Conservation (phyloP, 805 yeast species). For the Candida sphagnicola region DNA sequence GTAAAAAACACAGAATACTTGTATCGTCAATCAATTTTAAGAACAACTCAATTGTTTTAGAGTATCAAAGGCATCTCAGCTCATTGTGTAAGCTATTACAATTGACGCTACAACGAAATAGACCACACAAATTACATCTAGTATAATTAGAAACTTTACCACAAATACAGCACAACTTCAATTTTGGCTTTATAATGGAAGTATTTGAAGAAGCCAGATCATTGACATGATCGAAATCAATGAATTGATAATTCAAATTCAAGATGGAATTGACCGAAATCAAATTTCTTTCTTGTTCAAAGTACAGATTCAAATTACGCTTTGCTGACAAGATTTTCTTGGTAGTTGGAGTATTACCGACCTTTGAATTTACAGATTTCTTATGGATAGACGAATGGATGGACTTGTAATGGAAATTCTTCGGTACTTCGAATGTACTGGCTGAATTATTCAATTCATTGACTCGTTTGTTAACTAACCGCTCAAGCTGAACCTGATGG, state of each 20-base stretch:
- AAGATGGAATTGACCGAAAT: constrained; percentile 40
- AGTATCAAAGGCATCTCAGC: constrained; percentile 28
- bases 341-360: constrained; percentile 43
- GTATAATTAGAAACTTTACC: constrained; percentile 34
- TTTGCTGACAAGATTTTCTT: constrained; percentile 39
- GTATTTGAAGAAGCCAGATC: not conserved
- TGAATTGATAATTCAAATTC: constrained; percentile 36
- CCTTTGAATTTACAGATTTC: constrained; percentile 20
- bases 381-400: constrained; percentile 21
- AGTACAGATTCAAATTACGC: constrained; percentile 40
- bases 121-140: constrained; percentile 37
- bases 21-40: too few relatives aligned
- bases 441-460: constrained; percentile 33
- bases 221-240: constrained; percentile 23
- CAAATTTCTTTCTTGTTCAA: constrained; percentile 43
- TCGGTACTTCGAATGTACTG: constrained; percentile 38
- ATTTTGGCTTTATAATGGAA: constrained; percentile 21
- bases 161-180: constrained; percentile 39
- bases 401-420: constrained; percentile 33
- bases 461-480: constrained; percentile 32
- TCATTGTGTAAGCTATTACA: constrained; percentile 39
- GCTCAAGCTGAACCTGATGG: constrained; percentile 40
- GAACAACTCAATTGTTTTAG: too few relatives aligned
- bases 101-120: constrained; percentile 36
- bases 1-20: too few relatives aligned